Evolutionary conservation across 768 basidiomycete species (phyloP), one percentile per base, ranked within the genome.

Genomic region (Amyloporia xantha): DNA sequence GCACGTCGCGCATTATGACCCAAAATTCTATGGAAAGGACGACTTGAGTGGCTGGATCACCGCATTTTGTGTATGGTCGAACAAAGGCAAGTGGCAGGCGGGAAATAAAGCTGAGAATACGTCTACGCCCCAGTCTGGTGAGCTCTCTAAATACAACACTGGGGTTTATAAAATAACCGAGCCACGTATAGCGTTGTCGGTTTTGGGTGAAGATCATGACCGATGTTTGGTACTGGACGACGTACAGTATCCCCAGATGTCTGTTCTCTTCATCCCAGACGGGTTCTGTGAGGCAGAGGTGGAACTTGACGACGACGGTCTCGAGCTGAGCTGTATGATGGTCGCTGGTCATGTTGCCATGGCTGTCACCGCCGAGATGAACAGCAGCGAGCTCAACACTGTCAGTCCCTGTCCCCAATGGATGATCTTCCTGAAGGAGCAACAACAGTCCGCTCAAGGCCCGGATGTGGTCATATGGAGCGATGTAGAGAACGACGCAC

Each of bases 21-120:
- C 12, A 20, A 30, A 6, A n/a, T 17, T 12, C 15, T 50, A 39
- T 36, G 55, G 52, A 4, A 19, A 4, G 12, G 49, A 47, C 21
- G n/a, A 23, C 36, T 13, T 56, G 12, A 35, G 37, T 19, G 55
- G 55, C 3, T 56, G 55, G 55, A 41, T 56, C 27, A 47, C 52
- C 17, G 55, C 52, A 15, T 56, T 56, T 44, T 53, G 49, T 13
- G 55, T 50, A 9, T 56, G 50, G 50, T 15, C 39, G 3, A 19
- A 11, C 26, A 41, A 48, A 20, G 54, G 54, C 2, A 17, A 25
- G 15, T 54, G 54, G 54, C 36, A 33, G 12, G 27, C 36, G 15
- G 23, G 39, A 20, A 40, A 11, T 12, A 11, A 9, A n/a, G n/a
- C n/a, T n/a, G n/a, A n/a, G n/a, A n/a, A n/a, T n/a, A n/a, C n/a